These are phyloP conservation scores for Escallonia herrerae DNA, from an alignment of 129 eudicot species.

Conservation along the genomic window DNA sequence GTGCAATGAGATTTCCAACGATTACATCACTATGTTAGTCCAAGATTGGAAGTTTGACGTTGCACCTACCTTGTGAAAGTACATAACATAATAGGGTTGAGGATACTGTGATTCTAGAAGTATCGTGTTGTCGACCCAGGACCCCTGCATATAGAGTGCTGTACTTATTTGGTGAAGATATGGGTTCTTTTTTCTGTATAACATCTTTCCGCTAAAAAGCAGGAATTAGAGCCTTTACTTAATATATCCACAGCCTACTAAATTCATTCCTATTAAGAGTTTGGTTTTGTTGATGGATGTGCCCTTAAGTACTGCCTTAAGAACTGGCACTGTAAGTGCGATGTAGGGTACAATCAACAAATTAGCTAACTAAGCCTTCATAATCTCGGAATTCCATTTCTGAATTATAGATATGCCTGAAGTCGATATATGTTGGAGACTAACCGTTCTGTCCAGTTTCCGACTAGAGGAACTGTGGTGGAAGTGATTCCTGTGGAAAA, in stretches of 20 bases:
- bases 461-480: constrained; percentile 12
- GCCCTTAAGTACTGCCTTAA: constrained; percentile 4
- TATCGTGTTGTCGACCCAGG: constrained; percentile 16
- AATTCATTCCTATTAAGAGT: constrained; percentile 5
- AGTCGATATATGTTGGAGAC: constrained; percentile 12
- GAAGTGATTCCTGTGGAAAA: background rate
- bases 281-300: constrained; percentile 3
- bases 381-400: background rate
- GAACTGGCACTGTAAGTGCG: background rate
- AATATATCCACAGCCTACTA: constrained; percentile 4
- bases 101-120: constrained; percentile 14
- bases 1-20: constrained; percentile 3
- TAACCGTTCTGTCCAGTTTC: constrained; percentile 7
- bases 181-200: constrained; percentile 11
- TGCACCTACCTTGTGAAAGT: constrained; percentile 14
- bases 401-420: background rate
- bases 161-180: constrained; percentile 8
- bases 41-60: constrained; percentile 11
- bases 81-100: constrained; percentile 4
- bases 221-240: constrained; percentile 10
- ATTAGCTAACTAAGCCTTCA: background rate
- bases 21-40: constrained; percentile 9
- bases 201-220: constrained; percentile 8
- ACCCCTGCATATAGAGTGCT: constrained; percentile 4
- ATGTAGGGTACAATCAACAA: background rate